Percentiles rank a stretch among this genome's conserved stretches.
Evolutionary conservation across 164 flowering plant species (phyloP).

Genomic region (Annona cherimola): DNA sequence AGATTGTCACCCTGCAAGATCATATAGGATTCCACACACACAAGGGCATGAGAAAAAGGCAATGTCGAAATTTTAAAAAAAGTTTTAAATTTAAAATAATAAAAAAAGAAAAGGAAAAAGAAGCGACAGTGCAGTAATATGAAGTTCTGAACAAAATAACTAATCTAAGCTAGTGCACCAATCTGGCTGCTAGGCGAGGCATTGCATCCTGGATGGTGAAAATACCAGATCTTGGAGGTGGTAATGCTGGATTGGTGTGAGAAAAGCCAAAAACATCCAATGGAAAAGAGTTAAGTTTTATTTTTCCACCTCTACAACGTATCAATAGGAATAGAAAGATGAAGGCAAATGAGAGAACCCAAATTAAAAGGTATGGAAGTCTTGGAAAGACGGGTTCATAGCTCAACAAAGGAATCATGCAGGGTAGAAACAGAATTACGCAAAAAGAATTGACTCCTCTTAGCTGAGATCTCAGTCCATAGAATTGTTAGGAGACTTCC

Average conservation of each 20-base stretch:
- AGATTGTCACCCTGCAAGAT: slow-evolving; percentile 58
- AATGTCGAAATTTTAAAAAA: neutral
- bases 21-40: neutral
- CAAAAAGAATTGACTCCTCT: too few relatives aligned
- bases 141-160: neutral
- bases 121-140: neutral
- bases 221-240: neutral
- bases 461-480: too few relatives aligned
- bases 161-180: neutral
- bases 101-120: too few relatives aligned
- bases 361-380: too few relatives aligned
- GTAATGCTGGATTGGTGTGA: neutral
- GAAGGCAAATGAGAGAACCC: too few relatives aligned
- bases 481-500: too few relatives aligned
- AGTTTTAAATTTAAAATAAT: neutral
- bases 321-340: too few relatives aligned
- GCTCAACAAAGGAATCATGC: too few relatives aligned
- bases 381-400: too few relatives aligned
- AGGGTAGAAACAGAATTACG: too few relatives aligned
- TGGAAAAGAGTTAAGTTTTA: too few relatives aligned
- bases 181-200: neutral
- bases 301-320: too few relatives aligned
- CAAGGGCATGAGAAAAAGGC: neutral
- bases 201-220: neutral
- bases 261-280: neutral